Evolutionary conservation across 805 yeast genomes (phyloP).

Genomic region (Saccharomyces eubayanus): DNA sequence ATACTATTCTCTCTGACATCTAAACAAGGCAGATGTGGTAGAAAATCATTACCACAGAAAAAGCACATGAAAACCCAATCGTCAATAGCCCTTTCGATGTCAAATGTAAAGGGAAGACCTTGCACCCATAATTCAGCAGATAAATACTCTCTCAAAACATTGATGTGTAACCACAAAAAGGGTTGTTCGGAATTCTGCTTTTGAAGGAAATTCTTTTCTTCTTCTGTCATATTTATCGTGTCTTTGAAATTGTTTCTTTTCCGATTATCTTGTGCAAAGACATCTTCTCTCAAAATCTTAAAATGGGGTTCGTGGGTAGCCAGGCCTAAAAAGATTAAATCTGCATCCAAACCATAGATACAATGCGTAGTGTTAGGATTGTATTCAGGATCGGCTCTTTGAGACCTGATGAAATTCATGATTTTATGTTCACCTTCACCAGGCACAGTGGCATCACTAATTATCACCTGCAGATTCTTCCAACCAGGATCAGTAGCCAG

Average conservation of each 20-base stretch:
- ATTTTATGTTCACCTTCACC: slow-evolving; percentile 99
- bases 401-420: slow-evolving; percentile 90
- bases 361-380: slow-evolving; percentile 93
- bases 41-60: slow-evolving; percentile 95
- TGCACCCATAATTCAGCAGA: slow-evolving; percentile 72
- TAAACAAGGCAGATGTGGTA: slow-evolving; percentile 90
- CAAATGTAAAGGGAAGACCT: slow-evolving; percentile 63
- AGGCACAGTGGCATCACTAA: slow-evolving; percentile 94
- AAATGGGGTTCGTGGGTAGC: slow-evolving; percentile 99
- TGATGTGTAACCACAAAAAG: slow-evolving; percentile 88
- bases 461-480: slow-evolving; percentile 79
- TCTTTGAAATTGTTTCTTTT: slow-evolving; percentile 17
- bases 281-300: slow-evolving; percentile 89
- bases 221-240: slow-evolving; percentile 48
- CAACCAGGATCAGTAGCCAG: slow-evolving; percentile 87
- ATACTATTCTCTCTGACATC: slow-evolving; percentile 94
- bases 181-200: slow-evolving; percentile 52
- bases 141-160: slow-evolving; percentile 78
- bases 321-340: slow-evolving; percentile 86
- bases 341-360: slow-evolving; percentile 96
- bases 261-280: slow-evolving; percentile 64
- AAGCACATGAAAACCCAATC: slow-evolving; percentile 99
- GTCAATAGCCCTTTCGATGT: slow-evolving; percentile 90
- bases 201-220: slow-evolving; percentile 36
- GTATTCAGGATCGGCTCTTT: slow-evolving; percentile 77